These are phyloP conservation scores for Aspergillus flavus DNA, from an alignment of 2,329 filamentous ascomycete species.

Conservation along the genomic window DNA sequence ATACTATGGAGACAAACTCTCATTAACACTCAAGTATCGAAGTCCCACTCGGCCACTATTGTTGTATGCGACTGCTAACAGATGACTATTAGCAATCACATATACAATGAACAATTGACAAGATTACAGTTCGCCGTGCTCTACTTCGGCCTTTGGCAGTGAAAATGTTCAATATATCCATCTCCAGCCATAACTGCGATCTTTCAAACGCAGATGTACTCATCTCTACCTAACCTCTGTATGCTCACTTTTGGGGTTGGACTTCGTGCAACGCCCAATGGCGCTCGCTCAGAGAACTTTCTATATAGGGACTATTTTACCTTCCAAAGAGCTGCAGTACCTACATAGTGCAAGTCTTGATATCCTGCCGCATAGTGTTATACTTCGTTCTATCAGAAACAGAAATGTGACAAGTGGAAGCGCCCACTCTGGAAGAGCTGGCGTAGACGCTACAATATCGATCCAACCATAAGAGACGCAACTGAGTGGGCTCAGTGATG, in stretches of 20 bases:
- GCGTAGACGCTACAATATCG: no score
- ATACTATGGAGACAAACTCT: neutral
- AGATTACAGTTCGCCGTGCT: neutral
- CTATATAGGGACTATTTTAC: no score
- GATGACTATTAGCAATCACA: neutral
- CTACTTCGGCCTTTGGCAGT: neutral
- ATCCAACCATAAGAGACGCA: no score
- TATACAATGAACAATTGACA: neutral
- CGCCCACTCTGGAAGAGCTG: no score
- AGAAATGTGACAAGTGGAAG: no score
- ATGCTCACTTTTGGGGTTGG: no score
- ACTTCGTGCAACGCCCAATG: rapidly evolving
- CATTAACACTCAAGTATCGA: neutral
- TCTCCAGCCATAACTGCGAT: neutral
- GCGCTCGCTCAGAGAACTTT: no score
- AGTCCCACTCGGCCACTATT: neutral
- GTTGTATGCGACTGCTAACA: neutral
- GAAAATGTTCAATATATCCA: neutral
- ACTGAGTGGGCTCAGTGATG: no score
- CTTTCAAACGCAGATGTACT: neutral
- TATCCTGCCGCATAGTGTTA: no score
- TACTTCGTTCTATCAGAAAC: no score
- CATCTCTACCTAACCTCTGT: neutral
- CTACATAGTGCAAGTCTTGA: no score
- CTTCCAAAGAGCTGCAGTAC: no score